phyloP scores from a whole-genome alignment of 2,329 filamentous ascomycete species.

The Apiospora rasikravindrae region DNA sequence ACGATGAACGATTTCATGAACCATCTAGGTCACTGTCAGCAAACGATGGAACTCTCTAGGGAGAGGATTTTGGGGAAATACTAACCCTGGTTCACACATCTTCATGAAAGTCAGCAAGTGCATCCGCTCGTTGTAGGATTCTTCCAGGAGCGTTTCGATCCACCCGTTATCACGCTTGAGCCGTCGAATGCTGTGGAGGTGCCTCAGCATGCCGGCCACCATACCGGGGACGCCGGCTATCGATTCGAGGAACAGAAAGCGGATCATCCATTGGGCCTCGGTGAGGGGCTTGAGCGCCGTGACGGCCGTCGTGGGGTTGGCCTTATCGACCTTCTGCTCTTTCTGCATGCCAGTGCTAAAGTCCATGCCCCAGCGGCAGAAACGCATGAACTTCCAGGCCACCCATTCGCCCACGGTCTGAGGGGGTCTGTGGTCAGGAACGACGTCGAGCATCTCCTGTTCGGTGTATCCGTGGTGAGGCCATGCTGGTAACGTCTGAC shows the following conservation, averaged over 20 bases:
- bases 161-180: conserved; percentile 95
- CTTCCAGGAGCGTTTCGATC: conserved; percentile 91
- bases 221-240: conserved; percentile 96
- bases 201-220: conserved; percentile 93
- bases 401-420: conserved; percentile 76
- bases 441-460: conserved; percentile 76
- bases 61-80: not conserved
- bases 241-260: conserved; percentile 92
- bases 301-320: conserved; percentile 60
- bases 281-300: conserved; percentile 67
- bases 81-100: conserved; percentile 75
- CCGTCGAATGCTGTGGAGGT: conserved; percentile 80
- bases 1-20: conserved; percentile 95
- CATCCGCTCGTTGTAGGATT: conserved; percentile 94
- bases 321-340: conserved; percentile 70
- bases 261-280: conserved; percentile 85
- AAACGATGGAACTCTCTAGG: not conserved
- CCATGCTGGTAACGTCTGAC: conserved; percentile 70
- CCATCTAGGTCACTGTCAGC: conserved; percentile 57
- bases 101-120: conserved; percentile 92
- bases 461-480: conserved; percentile 76
- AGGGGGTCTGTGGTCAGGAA: conserved; percentile 77
- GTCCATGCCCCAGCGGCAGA: conserved; percentile 82
- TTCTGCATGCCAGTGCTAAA: conserved; percentile 75
- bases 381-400: conserved; percentile 77